Conservation (phyloP, 1,139 yeast species). For the Meyerozyma sp. region DNA sequence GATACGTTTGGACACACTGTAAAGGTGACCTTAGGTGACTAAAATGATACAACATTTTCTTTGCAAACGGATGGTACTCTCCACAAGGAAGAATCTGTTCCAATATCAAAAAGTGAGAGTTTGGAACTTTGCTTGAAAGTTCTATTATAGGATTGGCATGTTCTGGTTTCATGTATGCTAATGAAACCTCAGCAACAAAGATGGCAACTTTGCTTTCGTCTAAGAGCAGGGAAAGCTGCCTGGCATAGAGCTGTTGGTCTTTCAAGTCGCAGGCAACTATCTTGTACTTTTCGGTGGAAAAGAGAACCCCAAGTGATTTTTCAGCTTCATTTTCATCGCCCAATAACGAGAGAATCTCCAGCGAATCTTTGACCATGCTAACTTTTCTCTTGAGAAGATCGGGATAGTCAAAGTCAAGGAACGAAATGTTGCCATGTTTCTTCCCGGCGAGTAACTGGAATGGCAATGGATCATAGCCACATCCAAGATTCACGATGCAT, state of each 20-base stretch:
- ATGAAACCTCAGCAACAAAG: constrained; percentile 77
- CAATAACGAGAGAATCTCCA: constrained; percentile 43
- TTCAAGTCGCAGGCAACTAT: constrained; percentile 73
- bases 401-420: constrained; percentile 74
- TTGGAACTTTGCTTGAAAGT: constrained; percentile 40
- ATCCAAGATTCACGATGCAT: constrained; percentile 65
- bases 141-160: constrained; percentile 63
- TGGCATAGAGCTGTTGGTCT: constrained; percentile 35
- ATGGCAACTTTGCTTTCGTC: constrained; percentile 37
- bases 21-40: constrained; percentile 63
- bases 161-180: constrained; percentile 71
- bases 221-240: constrained; percentile 24
- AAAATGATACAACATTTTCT: constrained; percentile 72
- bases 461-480: constrained; percentile 79
- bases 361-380: constrained; percentile 42
- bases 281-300: constrained; percentile 45
- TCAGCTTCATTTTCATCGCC: constrained; percentile 21
- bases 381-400: constrained; percentile 55
- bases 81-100: constrained; percentile 75
- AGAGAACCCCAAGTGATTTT: constrained; percentile 19
- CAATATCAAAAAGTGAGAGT: constrained; percentile 59
- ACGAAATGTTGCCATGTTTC: constrained; percentile 30
- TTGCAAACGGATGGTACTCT: constrained; percentile 59
- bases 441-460: constrained; percentile 47
- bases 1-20: constrained; percentile 60